phyloP scores from a whole-genome alignment of 2,329 filamentous ascomycete genomes.

The Cadophora sp. region DNA sequence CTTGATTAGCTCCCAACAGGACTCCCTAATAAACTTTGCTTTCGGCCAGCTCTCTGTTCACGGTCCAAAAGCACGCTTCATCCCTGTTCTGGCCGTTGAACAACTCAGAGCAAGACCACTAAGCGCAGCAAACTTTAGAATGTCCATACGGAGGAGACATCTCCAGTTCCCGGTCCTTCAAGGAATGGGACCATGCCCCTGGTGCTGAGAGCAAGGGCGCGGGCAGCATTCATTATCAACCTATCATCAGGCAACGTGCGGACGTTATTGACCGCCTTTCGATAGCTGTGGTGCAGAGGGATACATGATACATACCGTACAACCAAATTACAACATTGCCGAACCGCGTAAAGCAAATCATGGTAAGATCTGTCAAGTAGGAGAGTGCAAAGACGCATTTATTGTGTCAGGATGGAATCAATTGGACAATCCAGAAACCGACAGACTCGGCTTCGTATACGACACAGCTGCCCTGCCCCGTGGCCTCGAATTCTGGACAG shows the following conservation, averaged over 20 bases:
- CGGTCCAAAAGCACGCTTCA: slow-evolving; percentile 4
- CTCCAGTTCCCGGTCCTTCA: slow-evolving; percentile 9
- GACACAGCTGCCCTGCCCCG: not conserved
- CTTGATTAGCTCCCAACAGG: not conserved
- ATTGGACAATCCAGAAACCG: not conserved
- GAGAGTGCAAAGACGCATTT: not conserved
- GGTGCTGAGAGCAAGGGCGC: not conserved
- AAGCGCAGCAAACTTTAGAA: not conserved
- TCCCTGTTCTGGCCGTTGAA: not conserved
- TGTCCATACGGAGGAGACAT: slow-evolving; percentile 1
- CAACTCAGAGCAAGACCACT: not conserved
- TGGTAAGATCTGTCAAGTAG: not conserved
- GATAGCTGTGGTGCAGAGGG: slow-evolving; percentile 8
- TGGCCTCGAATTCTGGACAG: not conserved
- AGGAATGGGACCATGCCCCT: slow-evolving; percentile 1
- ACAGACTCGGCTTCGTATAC: not conserved
- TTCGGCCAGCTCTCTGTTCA: not conserved
- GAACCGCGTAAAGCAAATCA: not conserved
- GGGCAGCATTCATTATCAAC: slow-evolving; percentile 22
- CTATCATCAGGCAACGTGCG: slow-evolving; percentile 37
- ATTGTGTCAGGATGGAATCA: not conserved
- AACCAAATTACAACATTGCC: slow-evolving; percentile 10
- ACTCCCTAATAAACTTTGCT: not conserved
- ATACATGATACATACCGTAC: slow-evolving; percentile 11
- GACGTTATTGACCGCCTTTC: slow-evolving; percentile 23